Percentiles rank a stretch among this genome's conserved stretches.
These are phyloP conservation scores for Suzukiozyma palmioleophila DNA, from an alignment of 1,139 yeast species.

Conservation along the genomic window DNA sequence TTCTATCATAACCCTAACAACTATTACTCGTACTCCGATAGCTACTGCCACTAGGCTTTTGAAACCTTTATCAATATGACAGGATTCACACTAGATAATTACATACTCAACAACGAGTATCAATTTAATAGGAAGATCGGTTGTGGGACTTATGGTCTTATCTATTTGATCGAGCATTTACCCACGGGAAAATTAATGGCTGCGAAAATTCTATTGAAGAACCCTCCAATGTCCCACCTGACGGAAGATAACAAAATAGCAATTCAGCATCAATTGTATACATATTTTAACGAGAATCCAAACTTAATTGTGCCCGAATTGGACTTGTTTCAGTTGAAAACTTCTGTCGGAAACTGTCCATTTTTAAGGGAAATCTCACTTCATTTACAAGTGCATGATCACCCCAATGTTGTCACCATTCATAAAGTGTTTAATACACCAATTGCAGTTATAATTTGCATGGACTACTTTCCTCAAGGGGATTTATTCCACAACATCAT, in stretches of 20 bases:
- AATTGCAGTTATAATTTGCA: constrained; percentile 54
- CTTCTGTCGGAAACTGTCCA: constrained; percentile 40
- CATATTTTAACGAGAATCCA: constrained; percentile 24
- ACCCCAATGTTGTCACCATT: constrained; percentile 73
- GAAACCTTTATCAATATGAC: neutral
- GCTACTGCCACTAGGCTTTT: no score
- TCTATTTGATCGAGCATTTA: constrained; percentile 63
- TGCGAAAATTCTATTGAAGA: constrained; percentile 66
- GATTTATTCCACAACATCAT: constrained; percentile 81
- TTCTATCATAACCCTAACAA: no score
- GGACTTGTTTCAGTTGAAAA: constrained; percentile 39
- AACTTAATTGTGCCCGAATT: constrained; percentile 21
- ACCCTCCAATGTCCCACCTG: constrained; percentile 20
- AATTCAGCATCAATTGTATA: constrained; percentile 26
- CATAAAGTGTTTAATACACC: constrained; percentile 64
- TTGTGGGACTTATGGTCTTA: constrained; percentile 85
- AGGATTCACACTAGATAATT: constrained; percentile 18
- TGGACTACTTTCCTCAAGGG: constrained; percentile 82
- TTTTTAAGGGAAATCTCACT: constrained; percentile 65
- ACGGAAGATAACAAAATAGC: constrained; percentile 27
- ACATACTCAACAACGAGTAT: constrained; percentile 15
- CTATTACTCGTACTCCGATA: no score
- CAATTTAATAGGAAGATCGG: constrained; percentile 60
- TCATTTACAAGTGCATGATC: constrained; percentile 70
- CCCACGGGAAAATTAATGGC: constrained; percentile 54